A percentile compares a stretch with the other conserved stretches of the same genome.
Evolutionary conservation across 768 basidiomycete genomes (phyloP).

Genomic region (Boletus sp.): DNA sequence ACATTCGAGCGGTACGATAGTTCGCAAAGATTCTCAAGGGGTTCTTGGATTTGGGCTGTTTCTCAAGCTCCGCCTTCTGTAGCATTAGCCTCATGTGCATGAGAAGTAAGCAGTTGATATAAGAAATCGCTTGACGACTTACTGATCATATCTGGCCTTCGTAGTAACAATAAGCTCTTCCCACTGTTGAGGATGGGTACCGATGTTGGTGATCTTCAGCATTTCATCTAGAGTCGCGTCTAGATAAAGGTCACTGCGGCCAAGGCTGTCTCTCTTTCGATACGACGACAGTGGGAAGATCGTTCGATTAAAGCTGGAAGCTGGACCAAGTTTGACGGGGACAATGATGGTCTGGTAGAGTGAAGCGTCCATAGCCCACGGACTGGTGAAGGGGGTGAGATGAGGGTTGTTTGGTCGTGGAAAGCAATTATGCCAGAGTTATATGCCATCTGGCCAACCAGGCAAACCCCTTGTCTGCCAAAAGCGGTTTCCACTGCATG

Average conservation of each 20-base stretch:
- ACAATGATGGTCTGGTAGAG: neutral
- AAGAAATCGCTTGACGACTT: neutral
- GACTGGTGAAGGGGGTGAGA: neutral
- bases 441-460: neutral
- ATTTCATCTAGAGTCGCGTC: slow-evolving; percentile 11
- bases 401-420: neutral
- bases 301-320: neutral
- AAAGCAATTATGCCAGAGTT: neutral
- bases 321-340: slow-evolving; percentile 6
- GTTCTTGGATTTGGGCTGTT: slow-evolving; percentile 1
- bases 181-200: neutral
- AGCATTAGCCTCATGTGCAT: neutral
- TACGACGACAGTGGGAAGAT: slow-evolving; percentile 10
- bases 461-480: neutral
- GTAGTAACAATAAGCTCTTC: neutral
- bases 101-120: neutral
- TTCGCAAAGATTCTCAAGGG: neutral
- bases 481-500: neutral
- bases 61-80: neutral
- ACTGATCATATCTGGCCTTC: slow-evolving; percentile 7
- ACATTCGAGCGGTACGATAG: slow-evolving; percentile 5
- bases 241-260: neutral
- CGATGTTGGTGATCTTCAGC: neutral
- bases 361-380: neutral
- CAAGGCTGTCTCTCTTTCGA: neutral